Evolutionary conservation across 495 filamentous ascomycete species (phyloP).

Genomic region (Pyrenopolyporus hunteri): DNA sequence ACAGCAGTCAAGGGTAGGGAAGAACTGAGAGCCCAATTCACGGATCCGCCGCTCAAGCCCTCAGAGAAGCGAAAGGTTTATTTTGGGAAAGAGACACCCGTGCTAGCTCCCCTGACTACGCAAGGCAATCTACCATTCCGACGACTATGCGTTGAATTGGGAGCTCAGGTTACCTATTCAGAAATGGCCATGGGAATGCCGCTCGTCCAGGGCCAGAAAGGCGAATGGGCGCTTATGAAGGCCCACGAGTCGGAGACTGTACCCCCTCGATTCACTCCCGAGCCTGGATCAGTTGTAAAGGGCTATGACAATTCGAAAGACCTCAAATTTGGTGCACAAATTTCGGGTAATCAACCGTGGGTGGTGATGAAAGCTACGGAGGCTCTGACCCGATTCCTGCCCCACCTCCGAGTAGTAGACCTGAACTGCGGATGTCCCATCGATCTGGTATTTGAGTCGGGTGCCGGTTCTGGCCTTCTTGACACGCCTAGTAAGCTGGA

Average conservation of each 20-base stretch:
- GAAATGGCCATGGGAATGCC: constrained; percentile 97
- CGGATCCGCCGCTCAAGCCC: constrained; percentile 81
- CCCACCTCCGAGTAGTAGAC: constrained; percentile 85
- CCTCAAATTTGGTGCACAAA: constrained; percentile 87
- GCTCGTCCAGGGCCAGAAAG: constrained; percentile 86
- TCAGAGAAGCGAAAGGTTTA: constrained; percentile 94
- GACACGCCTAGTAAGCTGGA: constrained; percentile 83
- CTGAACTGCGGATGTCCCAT: constrained; percentile 98
- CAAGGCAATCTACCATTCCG: constrained; percentile 98
- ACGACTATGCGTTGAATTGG: constrained; percentile 85
- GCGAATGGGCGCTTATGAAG: constrained; percentile 94
- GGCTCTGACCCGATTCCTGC: constrained; percentile 72
- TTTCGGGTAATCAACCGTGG: constrained; percentile 88
- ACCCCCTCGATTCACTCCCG: constrained; percentile 62
- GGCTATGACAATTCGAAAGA: constrained; percentile 84
- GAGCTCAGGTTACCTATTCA: constrained; percentile 92
- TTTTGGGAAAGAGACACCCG: constrained; percentile 89
- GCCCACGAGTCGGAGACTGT: constrained; percentile 80
- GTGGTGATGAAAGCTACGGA: constrained; percentile 86
- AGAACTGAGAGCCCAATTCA: constrained; percentile 78
- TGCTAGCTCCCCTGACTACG: constrained; percentile 84
- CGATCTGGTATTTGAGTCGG: constrained; percentile 83
- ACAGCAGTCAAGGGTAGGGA: constrained; percentile 48
- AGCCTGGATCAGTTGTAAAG: constrained; percentile 59
- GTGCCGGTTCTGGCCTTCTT: constrained; percentile 92